phyloP scores from a whole-genome alignment of 805 yeast genomes.

The Wickerhamiella nectarea region DNA sequence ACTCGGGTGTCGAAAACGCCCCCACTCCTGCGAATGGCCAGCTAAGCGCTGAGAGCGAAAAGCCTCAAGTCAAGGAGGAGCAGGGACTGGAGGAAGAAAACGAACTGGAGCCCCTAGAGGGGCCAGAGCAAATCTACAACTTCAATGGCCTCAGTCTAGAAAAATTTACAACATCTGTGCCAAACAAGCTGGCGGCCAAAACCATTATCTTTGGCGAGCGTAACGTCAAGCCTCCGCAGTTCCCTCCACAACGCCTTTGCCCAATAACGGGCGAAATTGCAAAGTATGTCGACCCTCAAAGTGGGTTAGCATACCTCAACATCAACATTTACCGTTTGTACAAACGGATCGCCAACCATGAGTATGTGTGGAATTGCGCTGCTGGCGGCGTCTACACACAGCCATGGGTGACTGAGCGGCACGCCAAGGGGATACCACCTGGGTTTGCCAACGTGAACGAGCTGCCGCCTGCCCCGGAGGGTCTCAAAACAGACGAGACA shows the following conservation, averaged over 20 bases:
- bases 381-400: slow-evolving; percentile 35
- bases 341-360: slow-evolving; percentile 35
- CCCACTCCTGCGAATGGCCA: too few species aligned
- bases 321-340: slow-evolving; percentile 67
- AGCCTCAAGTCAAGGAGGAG: not conserved
- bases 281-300: slow-evolving; percentile 72
- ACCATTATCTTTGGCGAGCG: slow-evolving; percentile 41
- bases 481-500: not conserved
- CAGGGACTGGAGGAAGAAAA: slow-evolving; percentile 8
- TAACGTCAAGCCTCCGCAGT: slow-evolving; percentile 9
- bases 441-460: slow-evolving; percentile 38
- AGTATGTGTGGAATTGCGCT: slow-evolving; percentile 38
- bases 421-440: slow-evolving; percentile 79
- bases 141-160: too few species aligned
- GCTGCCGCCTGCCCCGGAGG: slow-evolving; percentile 5
- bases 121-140: slow-evolving; percentile 11
- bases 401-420: slow-evolving; percentile 31
- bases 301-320: slow-evolving; percentile 75
- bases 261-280: slow-evolving; percentile 71
- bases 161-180: too few species aligned
- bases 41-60: slow-evolving; percentile 12
- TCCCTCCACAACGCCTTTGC: slow-evolving; percentile 43
- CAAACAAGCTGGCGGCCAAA: slow-evolving; percentile 20
- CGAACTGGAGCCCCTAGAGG: slow-evolving; percentile 9
- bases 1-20: too few species aligned